phyloP scores from a whole-genome alignment of 108 stramenopile genomes.

The Mayamaea pseudoterrestris region DNA sequence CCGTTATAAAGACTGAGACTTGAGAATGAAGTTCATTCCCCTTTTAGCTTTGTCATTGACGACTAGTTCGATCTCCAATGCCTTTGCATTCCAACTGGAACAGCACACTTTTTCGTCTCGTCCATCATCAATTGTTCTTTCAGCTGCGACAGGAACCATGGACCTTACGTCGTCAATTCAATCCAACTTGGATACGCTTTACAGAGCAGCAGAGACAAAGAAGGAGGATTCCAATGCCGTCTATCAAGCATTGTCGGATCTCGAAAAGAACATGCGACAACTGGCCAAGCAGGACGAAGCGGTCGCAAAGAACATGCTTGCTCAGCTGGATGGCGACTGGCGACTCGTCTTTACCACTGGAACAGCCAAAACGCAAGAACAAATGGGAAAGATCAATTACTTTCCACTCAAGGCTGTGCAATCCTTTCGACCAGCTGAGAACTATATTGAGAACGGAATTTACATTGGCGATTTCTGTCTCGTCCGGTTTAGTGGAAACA shows the following conservation, averaged over 20 bases:
- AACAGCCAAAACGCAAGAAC: constrained; percentile 67
- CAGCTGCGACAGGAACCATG: too few relatives aligned
- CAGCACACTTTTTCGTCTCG: too few relatives aligned
- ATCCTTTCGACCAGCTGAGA: constrained; percentile 57
- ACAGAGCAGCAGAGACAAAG: constrained; percentile 63
- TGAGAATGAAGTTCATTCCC: too few relatives aligned
- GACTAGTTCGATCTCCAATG: too few relatives aligned
- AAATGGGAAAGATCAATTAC: constrained; percentile 67
- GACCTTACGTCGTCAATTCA: constrained; percentile 1
- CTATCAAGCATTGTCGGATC: constrained; percentile 34
- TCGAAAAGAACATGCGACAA: constrained; percentile 61
- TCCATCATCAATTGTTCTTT: too few relatives aligned
- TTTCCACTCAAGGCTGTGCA: constrained; percentile 81
- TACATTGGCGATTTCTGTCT: constrained; percentile 63
- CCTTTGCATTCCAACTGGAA: too few relatives aligned
- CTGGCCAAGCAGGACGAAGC: constrained; percentile 33
- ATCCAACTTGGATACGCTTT: neutral
- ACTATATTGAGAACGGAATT: constrained; percentile 75
- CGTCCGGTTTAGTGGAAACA: constrained; percentile 64
- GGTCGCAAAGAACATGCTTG: constrained; percentile 14
- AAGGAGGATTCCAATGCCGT: constrained; percentile 62
- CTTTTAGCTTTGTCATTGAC: too few relatives aligned
- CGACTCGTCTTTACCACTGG: constrained; percentile 89
- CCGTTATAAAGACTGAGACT: too few relatives aligned
- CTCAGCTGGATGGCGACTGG: constrained; percentile 60